Conservation (phyloP, 192 early-diverging fungal species). For the Helicostylum pulchrum region DNA sequence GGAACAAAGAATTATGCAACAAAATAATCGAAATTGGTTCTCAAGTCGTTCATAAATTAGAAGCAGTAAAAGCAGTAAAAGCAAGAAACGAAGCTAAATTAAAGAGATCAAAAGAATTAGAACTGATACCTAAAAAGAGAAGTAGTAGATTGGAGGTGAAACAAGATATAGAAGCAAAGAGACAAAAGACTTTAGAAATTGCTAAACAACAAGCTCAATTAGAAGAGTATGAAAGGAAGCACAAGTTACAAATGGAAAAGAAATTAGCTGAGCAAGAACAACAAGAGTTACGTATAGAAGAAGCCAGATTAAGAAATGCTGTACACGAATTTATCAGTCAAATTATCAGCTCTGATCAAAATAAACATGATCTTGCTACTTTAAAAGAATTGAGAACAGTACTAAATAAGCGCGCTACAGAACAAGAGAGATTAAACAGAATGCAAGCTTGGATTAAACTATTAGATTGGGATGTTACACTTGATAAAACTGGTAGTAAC, state of each 20-base stretch:
- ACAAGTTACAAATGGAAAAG: background rate
- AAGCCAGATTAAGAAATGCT: too few species aligned
- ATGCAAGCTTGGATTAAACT: constrained; percentile 11
- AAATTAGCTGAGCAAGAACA: background rate
- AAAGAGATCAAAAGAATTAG: constrained; percentile 4
- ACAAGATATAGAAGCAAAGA: background rate
- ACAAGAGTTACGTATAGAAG: too few species aligned
- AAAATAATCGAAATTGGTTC: background rate
- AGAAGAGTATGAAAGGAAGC: background rate
- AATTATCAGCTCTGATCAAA: too few species aligned
- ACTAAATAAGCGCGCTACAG: background rate
- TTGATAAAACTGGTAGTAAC: background rate
- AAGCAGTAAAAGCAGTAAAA: background rate
- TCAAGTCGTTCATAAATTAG: background rate
- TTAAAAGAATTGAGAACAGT: background rate
- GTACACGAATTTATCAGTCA: too few species aligned
- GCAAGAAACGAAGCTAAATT: constrained; percentile 8
- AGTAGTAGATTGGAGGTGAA: constrained; percentile 15
- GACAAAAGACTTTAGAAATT: background rate
- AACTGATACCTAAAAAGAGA: constrained; percentile 12
- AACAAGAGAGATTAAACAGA: background rate
- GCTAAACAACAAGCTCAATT: constrained; percentile 1
- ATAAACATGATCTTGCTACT: background rate
- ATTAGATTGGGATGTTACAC: background rate
- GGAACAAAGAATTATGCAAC: background rate